phyloP scores from a whole-genome alignment of 179 eudicot genomes.

The Vitellaria paradoxa region DNA sequence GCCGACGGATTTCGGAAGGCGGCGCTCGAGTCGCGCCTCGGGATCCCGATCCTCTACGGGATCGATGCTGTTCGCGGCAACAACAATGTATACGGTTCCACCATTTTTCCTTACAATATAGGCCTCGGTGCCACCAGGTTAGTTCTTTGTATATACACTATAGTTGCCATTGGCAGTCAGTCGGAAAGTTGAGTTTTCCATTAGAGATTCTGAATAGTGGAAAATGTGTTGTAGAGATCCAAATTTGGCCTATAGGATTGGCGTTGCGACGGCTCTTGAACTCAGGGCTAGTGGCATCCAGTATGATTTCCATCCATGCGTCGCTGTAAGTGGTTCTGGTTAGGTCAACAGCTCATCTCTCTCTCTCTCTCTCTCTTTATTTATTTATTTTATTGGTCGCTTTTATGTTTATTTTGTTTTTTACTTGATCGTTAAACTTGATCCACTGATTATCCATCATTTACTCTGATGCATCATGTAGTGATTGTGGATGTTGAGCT shows the following conservation, averaged over 20 bases:
- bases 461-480: too few relatives aligned
- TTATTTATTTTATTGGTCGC: too few relatives aligned
- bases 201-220: not conserved
- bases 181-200: not conserved
- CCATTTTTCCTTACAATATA: constrained; percentile 79
- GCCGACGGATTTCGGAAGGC: constrained; percentile 60
- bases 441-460: too few relatives aligned
- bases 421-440: too few relatives aligned
- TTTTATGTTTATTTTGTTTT: not conserved
- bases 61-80: constrained; percentile 80
- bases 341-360: not conserved
- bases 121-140: constrained; percentile 87
- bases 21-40: constrained; percentile 62
- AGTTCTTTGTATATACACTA: not conserved
- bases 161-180: not conserved
- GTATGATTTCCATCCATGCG: constrained; percentile 71
- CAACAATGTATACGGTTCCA: constrained; percentile 69
- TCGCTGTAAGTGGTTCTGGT: constrained; percentile 54
- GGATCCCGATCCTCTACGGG: constrained; percentile 74
- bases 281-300: constrained; percentile 72
- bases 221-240: constrained; percentile 49
- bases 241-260: constrained; percentile 62
- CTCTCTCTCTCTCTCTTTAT: too few relatives aligned
- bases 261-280: constrained; percentile 76
- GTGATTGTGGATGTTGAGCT: too few relatives aligned